These are phyloP conservation scores for Aspergillus biplanus DNA, from an alignment of 495 filamentous ascomycete genomes.

Conservation along the genomic window DNA sequence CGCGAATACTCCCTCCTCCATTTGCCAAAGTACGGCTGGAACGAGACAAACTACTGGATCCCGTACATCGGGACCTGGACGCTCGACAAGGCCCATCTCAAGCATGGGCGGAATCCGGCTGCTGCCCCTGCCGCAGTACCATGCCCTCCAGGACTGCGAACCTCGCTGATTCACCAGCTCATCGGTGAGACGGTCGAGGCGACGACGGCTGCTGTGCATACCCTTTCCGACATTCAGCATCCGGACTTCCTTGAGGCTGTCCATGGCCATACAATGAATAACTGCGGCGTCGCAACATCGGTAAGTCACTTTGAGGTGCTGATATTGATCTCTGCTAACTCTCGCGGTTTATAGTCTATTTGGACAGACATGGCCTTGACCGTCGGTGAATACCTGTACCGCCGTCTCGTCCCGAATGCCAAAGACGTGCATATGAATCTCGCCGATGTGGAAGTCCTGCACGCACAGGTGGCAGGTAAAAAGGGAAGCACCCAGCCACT, in stretches of 20 bases:
- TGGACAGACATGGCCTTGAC: slow-evolving; percentile 14
- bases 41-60: slow-evolving; percentile 39
- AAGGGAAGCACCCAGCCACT: slow-evolving; percentile 32
- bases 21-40: slow-evolving; percentile 17
- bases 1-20: not conserved
- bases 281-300: slow-evolving; percentile 37
- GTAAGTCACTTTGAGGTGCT: slow-evolving; percentile 23
- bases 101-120: not conserved
- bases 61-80: slow-evolving; percentile 38
- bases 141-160: slow-evolving; percentile 15
- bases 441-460: slow-evolving; percentile 27
- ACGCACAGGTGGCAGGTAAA: slow-evolving; percentile 28
- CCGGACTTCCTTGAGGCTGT: slow-evolving; percentile 31
- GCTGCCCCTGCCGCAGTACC: not conserved
- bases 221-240: slow-evolving; percentile 35
- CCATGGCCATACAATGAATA: slow-evolving; percentile 43
- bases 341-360: slow-evolving; percentile 16
- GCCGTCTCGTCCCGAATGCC: slow-evolving; percentile 19
- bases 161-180: slow-evolving; percentile 28
- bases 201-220: slow-evolving; percentile 25
- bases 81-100: slow-evolving; percentile 33
- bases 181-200: slow-evolving; percentile 29
- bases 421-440: slow-evolving; percentile 32
- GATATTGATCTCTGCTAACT: not conserved
- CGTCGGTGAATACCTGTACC: slow-evolving; percentile 20